Percentiles rank a stretch among this genome's conserved stretches.
These are phyloP conservation scores for Termitomyces sp. DNA, from an alignment of 768 basidiomycete genomes.

Conservation along the genomic window DNA sequence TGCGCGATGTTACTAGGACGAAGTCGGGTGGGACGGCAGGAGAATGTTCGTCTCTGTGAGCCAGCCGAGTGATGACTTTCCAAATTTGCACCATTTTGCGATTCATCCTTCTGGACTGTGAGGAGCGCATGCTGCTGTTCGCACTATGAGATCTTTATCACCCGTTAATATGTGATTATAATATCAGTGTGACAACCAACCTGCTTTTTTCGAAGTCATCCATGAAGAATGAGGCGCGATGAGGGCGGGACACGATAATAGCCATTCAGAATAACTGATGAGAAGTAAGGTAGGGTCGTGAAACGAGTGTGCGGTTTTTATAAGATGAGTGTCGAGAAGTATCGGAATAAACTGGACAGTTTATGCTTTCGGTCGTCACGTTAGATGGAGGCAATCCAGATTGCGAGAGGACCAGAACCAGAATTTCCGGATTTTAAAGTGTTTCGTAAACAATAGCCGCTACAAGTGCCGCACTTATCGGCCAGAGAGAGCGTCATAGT, in stretches of 20 bases:
- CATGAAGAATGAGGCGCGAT: constrained; percentile 23
- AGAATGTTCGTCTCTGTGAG: constrained; percentile 45
- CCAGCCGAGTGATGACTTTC: constrained; percentile 54
- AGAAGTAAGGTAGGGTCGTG: neutral
- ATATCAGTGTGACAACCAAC: neutral
- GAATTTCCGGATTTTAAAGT: neutral
- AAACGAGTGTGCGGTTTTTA: neutral
- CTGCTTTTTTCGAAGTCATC: constrained; percentile 13
- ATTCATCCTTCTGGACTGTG: constrained; percentile 44
- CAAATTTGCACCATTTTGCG: constrained; percentile 56
- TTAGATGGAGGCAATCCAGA: constrained; percentile 9
- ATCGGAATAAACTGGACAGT: neutral
- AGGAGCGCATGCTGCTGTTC: constrained; percentile 7
- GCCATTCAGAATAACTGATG: constrained; percentile 16
- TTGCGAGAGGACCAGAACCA: neutral
- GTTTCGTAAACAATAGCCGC: constrained; percentile 9
- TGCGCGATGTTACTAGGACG: constrained; percentile 51
- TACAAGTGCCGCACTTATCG: neutral
- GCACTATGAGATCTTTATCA: constrained; percentile 3
- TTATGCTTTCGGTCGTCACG: constrained; percentile 1
- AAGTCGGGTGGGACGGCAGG: constrained; percentile 58
- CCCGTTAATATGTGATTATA: neutral
- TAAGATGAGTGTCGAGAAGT: constrained; percentile 5
- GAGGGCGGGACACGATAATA: constrained; percentile 19
- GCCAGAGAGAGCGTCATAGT: neutral